Evolutionary conservation across 345 rosid species (phyloP), one percentile per base, ranked within the genome.

Genomic region (Viola odorata): DNA sequence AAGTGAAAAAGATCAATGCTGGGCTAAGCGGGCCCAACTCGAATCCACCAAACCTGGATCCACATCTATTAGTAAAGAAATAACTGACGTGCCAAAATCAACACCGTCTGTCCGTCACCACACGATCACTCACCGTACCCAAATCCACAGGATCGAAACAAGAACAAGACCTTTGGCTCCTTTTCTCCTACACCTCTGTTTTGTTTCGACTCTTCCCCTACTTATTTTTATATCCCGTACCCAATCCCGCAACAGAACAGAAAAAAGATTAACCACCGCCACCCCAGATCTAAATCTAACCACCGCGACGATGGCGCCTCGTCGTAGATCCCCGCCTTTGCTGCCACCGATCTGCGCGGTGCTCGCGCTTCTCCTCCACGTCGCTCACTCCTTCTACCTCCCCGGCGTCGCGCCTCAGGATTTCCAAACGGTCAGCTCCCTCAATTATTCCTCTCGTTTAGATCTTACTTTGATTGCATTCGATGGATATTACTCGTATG

Each of bases 381-480:
- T 77, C 69, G 77, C 64, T 37, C 77, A 77, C 76, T 82, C 80
- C 78, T 92, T 92, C 84, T 92, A 92, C 77, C 98, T 92, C 68
- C 98, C 98, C 8, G 98, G 98, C 61, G 98, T 92, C 71, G 96
- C 96, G 50, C 98, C 98, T 58, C 80, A 83, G 78, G 96, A 92
- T 80, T 89, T 92, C 81, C 69, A 73, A 12, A 87, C 82, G 96
- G 98, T 89, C 50, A 15, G 41, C 54, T 42, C 53, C 38, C 39
- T 32, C 23, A 5, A 12, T 45, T 45, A 17, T 1, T 37, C 56
- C 45, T 41, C n/a, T 36, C 13, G 32, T 23, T 23, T 23, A 2
- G 53, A 6, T 51, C 16, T 14, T 39, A 41, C 4, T 5, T 39
- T 63, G 38, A 53, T 48, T 60, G 32, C 75, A 50, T 62, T 53